Evolutionary conservation across 2,329 filamentous ascomycete species (phyloP), one percentile per base, ranked within the genome.

Genomic region (Aspergillus costaricaensis): DNA sequence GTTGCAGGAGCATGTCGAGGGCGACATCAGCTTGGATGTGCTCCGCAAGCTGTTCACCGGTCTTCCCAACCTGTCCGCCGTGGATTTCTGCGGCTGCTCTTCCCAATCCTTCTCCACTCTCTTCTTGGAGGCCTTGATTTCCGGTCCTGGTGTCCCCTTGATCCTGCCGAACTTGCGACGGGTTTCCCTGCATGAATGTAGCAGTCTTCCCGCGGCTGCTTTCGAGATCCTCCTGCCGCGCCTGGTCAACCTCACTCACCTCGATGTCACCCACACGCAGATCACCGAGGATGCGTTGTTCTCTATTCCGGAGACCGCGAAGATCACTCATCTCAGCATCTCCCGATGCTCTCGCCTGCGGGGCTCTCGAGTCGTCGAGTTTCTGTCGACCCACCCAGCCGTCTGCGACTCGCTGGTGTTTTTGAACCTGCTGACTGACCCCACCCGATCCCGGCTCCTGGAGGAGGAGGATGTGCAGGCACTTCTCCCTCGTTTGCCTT

Each of bases 11-110:
- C 90, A 94, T 67, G 81, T 95, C 55, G 90, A 93, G 71, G 86
- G 88, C 53, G 91, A 95, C 67, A 80, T 94, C 50, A 84, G 87
- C 67, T 80, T 81, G n/a, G 80, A 84, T 15, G 88, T 94, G 17
- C 76, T 94, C 47, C 80, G 82, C 63, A 92, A 91, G 75, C 79
- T 95, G 44, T 86, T 94, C 69, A 86, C 86, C 63, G 85, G 83
- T 9, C 80, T 92, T 61, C 85, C 87, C 1, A 77, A 79, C 44
- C 77, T 95, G 56, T 81, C 83, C 61, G 90, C 88, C 1, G 70
- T 94, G 21, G 91, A 95, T 73, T 90, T 94, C 70, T 91, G 89
- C 67, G 91, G 88, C 59, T 91, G 89, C 76, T 89, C 89, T 12
- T 89, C 89, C 4, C 76, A 82, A 12, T 74, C 76, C 4, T 94